These are phyloP conservation scores for Clonostachys rosea DNA, from an alignment of 2,329 filamentous ascomycete genomes.

Conservation along the genomic window DNA sequence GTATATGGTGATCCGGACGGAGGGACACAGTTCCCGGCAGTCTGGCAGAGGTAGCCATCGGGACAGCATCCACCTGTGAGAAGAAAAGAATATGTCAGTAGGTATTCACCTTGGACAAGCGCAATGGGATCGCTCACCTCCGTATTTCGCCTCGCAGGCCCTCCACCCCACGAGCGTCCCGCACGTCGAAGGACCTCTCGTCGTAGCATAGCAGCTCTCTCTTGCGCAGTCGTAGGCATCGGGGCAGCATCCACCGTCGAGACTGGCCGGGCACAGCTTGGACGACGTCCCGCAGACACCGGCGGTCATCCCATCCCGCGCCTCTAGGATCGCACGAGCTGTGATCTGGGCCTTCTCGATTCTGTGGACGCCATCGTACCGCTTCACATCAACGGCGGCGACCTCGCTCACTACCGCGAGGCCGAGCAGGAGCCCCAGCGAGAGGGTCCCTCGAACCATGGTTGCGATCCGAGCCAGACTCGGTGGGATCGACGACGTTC, in stretches of 20 bases:
- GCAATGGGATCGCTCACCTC: conserved; percentile 20
- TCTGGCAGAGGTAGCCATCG: conserved; percentile 36
- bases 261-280: conserved; percentile 26
- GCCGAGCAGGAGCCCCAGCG: no score
- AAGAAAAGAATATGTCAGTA: no score
- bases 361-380: conserved; percentile 21
- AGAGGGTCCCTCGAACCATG: no score
- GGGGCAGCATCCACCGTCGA: conserved; percentile 44
- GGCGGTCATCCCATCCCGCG: conserved; percentile 7
- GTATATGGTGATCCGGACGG: conserved; percentile 34
- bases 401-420: no score
- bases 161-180: conserved; percentile 27
- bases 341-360: conserved; percentile 7
- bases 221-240: conserved; percentile 40
- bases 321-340: conserved; percentile 7
- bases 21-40: conserved; percentile 30
- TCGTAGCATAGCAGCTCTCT: conserved; percentile 41
- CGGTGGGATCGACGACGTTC: no score
- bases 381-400: conserved; percentile 16
- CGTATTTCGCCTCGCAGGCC: conserved; percentile 28
- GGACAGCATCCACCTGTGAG: conserved; percentile 36
- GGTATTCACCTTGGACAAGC: background rate
- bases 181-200: conserved; percentile 33
- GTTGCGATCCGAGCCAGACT: no score
- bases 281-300: conserved; percentile 16